Base-by-base conservation (phyloP, 495 filamentous ascomycete genomes). In the Hamigera avellanea region DNA sequence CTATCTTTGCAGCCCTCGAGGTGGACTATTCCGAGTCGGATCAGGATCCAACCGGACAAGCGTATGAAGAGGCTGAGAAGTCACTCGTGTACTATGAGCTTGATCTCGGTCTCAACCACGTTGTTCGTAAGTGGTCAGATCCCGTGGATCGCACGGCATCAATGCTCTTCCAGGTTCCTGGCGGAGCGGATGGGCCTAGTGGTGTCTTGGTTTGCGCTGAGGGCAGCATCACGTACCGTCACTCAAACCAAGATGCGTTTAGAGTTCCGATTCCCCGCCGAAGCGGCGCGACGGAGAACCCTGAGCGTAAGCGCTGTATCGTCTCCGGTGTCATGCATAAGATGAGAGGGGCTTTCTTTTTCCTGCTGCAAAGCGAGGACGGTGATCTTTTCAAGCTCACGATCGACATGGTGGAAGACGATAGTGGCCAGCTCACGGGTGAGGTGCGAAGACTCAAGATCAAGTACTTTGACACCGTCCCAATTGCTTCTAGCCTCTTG, bases 381-480 rank as follows among this genome's bases (percentile, higher is more conserved):
- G 93, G 93, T 16, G 93, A 99, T 60, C 67, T 99, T 4, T 95
- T 99, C 69, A 96, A 96, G 52, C 73, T 96, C 26, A 95, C 83
- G 1, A 70, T 96, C 44, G 86, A 95, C 39, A 86, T 94, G 79
- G 72, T 76, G 0, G 81, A 88, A 48, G 84, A 94, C 53, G 78
- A 78, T 2, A 70, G 78, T 19, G 84, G 80, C 12, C 79, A 85
- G 38, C 63, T 79, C 3, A 89, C 82, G 0, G 78, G 81, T 9
- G 81, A 89, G 47, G 88, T 96, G 4, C 70, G 69, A 45, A 70
- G 75, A 15, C 61, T 99, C 21, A 93, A 85, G 54, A 89, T 99
- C 62, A 94, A 95, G 55, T 96, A 95, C 51, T 99, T 95, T 44
- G 93, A 96, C 44, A 96, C 93, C 0, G 84, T 95, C 6, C 91